Base-by-base conservation (phyloP, 164 flowering plant genomes). In the Houttuynia cordata region DNA sequence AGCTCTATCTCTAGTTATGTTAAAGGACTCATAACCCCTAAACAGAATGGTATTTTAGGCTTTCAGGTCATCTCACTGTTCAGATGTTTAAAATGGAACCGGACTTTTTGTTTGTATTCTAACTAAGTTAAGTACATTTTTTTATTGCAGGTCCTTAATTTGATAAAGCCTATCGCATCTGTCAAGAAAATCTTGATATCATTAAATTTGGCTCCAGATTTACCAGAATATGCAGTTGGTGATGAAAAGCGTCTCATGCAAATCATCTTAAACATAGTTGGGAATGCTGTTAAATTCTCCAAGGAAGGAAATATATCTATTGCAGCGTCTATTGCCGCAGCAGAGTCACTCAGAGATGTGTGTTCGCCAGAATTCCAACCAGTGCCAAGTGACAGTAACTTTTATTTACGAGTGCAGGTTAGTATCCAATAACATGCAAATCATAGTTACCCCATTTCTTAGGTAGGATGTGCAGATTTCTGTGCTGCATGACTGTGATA, bases 271-370 rank as follows among this genome's bases (percentile, higher is more conserved):
- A 82, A 80, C 75, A 66, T 87, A 53, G 74, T 60, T 52, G 87
- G 91, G 3, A 87, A 87, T 70, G 93, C 87, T 24, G 86, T 86
- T 55, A 86, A 84, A 78, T 84, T 76, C 70, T 84, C 93, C 24
- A 84, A 77, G 71, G 80, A 82, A 57, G 94, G 90, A 25, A 70
- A 65, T 61, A 71, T 80, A 53, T 75, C 81, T 17, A 65, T 84
- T 63, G 50, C 68, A 50, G 94, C 75, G 62, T 80, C 83, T 54
- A 72, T 83, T 67, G 77, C 74, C 53, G 79, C 75, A 54, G 80
- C 82, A 62, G 94, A 81, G 20, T 72, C 79, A 51, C 58, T 75
- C 24, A 71, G 78, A 64, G 88, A 81, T 42, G 73, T 79, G 80
- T 73, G 69, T 57, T 64, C 74, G 56, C 74, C 84, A 45, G 88